Evolutionary conservation across 164 flowering plant genomes (phyloP).

Genomic region (Umbilicus rupestris): DNA sequence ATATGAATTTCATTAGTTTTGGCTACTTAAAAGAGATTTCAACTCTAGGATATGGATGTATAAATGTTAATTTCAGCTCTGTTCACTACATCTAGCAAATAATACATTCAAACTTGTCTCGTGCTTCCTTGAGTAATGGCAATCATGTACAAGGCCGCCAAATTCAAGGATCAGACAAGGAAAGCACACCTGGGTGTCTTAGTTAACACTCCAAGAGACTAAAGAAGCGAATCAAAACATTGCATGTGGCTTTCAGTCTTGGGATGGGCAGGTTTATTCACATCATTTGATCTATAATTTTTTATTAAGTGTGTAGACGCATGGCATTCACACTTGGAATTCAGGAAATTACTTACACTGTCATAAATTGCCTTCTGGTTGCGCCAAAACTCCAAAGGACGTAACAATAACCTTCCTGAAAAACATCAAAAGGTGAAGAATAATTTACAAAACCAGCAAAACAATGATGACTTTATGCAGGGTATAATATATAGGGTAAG

Average conservation of each 20-base stretch:
- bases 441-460: neutral
- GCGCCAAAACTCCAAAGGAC: slow-evolving; percentile 46
- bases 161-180: too few species aligned
- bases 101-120: neutral
- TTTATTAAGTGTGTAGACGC: too few species aligned
- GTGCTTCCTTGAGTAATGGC: neutral
- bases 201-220: neutral
- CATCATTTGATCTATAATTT: neutral
- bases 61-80: neutral
- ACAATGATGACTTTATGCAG: neutral
- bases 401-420: slow-evolving; percentile 53
- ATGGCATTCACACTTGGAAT: too few species aligned
- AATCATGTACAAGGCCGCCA: too few species aligned
- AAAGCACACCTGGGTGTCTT: neutral
- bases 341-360: slow-evolving; percentile 26
- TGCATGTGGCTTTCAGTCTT: neutral
- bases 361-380: slow-evolving; percentile 42
- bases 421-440: slow-evolving; percentile 13
- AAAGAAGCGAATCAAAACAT: neutral
- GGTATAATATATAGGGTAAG: neutral
- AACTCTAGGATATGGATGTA: neutral
- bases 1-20: neutral
- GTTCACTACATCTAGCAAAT: neutral
- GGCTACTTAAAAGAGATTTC: neutral
- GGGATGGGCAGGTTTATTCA: neutral